phyloP scores from a whole-genome alignment of 371 early-diverging fungal species.

The Apophysomyces ossiformis region DNA sequence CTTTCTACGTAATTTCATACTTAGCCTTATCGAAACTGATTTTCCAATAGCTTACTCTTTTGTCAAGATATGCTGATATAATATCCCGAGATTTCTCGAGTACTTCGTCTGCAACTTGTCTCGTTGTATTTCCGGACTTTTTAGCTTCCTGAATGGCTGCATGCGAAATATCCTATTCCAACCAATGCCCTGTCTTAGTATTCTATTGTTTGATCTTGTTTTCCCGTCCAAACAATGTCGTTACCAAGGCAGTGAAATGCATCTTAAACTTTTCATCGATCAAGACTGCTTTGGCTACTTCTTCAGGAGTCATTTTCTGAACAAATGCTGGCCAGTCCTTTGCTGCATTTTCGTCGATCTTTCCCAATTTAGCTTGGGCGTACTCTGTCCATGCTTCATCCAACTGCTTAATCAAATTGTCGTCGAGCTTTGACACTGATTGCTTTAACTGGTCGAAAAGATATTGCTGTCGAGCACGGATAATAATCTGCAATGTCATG shows the following conservation, averaged over 20 bases:
- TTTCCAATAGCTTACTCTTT: conserved; percentile 36
- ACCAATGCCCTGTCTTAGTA: not conserved
- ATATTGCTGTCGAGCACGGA: conserved; percentile 88
- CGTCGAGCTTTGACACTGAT: conserved; percentile 38
- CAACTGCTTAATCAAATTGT: conserved; percentile 55
- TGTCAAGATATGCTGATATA: conserved; percentile 63
- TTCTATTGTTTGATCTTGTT: no score
- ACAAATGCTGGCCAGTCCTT: conserved; percentile 63
- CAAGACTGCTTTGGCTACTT: conserved; percentile 47
- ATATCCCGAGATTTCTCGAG: conserved; percentile 60
- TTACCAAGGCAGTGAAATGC: conserved; percentile 69
- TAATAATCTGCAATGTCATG: conserved; percentile 69
- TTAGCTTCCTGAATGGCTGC: conserved; percentile 58
- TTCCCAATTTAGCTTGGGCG: conserved; percentile 63
- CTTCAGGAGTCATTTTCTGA: conserved; percentile 57
- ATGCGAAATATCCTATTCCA: conserved; percentile 44
- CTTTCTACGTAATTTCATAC: conserved; percentile 39
- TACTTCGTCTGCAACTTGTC: conserved; percentile 49
- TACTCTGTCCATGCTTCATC: conserved; percentile 68
- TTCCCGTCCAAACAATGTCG: not conserved
- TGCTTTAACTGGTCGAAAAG: conserved; percentile 71
- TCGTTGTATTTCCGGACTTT: conserved; percentile 43
- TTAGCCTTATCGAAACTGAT: not conserved
- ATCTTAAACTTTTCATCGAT: conserved; percentile 79
- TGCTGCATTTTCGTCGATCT: conserved; percentile 37